These are phyloP conservation scores for Prunus mongolica DNA, from an alignment of 306 rosid genomes.

Conservation along the genomic window DNA sequence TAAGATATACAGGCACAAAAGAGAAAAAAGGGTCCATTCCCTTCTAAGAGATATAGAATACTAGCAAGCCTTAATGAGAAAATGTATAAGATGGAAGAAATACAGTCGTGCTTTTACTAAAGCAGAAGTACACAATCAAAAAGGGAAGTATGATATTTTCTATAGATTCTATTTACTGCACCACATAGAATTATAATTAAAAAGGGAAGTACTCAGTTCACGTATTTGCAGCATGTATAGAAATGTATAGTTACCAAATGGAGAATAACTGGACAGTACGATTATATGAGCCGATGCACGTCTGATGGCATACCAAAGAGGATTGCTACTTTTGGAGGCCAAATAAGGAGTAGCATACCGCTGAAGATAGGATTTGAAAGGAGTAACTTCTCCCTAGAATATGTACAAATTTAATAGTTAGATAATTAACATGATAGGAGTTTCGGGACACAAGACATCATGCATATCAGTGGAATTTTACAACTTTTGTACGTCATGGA, in stretches of 20 bases:
- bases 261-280: slow-evolving; percentile 84
- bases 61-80: not conserved
- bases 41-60: not conserved
- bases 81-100: too few species aligned
- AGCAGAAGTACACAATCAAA: too few species aligned
- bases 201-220: not conserved
- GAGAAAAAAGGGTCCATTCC: not conserved
- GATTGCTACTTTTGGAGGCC: slow-evolving; percentile 81
- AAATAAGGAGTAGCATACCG: slow-evolving; percentile 73
- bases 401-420: slow-evolving; percentile 7
- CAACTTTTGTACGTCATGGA: not conserved
- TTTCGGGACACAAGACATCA: not conserved
- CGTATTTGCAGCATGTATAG: slow-evolving; percentile 5
- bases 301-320: slow-evolving; percentile 94
- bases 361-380: slow-evolving; percentile 69
- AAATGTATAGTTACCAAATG: slow-evolving; percentile 62
- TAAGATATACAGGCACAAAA: not conserved
- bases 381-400: slow-evolving; percentile 78
- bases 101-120: not conserved
- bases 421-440: not conserved
- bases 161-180: too few species aligned
- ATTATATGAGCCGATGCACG: slow-evolving; percentile 96
- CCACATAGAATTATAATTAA: too few species aligned
- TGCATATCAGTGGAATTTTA: not conserved
- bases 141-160: too few species aligned